These are phyloP conservation scores for Neurospora cerealis DNA, from an alignment of 495 filamentous ascomycete genomes.

Conservation along the genomic window DNA sequence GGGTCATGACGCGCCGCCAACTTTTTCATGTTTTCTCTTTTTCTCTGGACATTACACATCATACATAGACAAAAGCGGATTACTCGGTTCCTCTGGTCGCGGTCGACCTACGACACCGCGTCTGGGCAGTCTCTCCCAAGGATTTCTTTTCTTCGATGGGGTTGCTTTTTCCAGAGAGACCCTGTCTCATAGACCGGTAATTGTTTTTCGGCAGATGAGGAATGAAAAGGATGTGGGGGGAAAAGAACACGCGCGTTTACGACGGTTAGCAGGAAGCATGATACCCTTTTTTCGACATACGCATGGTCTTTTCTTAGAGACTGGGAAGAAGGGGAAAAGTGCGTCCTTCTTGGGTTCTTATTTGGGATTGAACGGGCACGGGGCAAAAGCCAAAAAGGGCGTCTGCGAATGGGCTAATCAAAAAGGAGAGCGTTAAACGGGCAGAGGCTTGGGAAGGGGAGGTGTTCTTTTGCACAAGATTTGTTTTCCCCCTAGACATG, in stretches of 20 bases:
- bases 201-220: slow-evolving; percentile 33
- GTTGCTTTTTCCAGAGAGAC: slow-evolving; percentile 21
- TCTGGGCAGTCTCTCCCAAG: slow-evolving; percentile 14
- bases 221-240: slow-evolving; percentile 11
- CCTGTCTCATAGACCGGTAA: slow-evolving; percentile 31
- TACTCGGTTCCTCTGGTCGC: slow-evolving; percentile 41
- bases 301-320: slow-evolving; percentile 6
- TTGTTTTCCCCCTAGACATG: slow-evolving; percentile 7
- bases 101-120: slow-evolving; percentile 16
- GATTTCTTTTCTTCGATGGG: slow-evolving; percentile 15
- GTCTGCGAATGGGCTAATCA: slow-evolving; percentile 8
- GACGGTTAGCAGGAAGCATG: slow-evolving; percentile 21
- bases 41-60: slow-evolving; percentile 26
- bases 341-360: slow-evolving; percentile 13
- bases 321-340: slow-evolving; percentile 12
- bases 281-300: slow-evolving; percentile 25
- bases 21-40: slow-evolving; percentile 22
- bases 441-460: background rate
- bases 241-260: slow-evolving; percentile 14
- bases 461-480: slow-evolving; percentile 12
- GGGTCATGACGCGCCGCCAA: slow-evolving; percentile 28
- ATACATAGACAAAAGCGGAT: slow-evolving; percentile 53
- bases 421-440: slow-evolving; percentile 11
- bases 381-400: slow-evolving; percentile 14
- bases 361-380: slow-evolving; percentile 16